phyloP scores from a whole-genome alignment of 2,329 filamentous ascomycete genomes.

The Emergomyces pasteurianus region DNA sequence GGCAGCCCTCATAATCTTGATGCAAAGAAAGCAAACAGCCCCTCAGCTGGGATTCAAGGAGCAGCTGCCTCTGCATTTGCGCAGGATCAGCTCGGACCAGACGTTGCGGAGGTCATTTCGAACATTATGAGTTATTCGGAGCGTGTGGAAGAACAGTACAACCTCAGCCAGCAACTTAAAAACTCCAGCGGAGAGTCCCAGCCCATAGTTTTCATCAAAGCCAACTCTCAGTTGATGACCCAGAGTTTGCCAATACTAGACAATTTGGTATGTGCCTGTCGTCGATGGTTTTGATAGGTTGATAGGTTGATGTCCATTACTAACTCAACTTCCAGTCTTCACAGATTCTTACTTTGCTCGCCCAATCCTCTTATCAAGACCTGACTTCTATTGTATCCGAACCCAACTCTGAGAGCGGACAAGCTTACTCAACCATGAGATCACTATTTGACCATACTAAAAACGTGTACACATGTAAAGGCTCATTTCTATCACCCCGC shows the following conservation, averaged over 20 bases:
- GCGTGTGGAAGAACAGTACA: slow-evolving; percentile 28
- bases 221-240: slow-evolving; percentile 39
- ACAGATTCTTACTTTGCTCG: slow-evolving; percentile 46
- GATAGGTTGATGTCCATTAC: slow-evolving; percentile 6
- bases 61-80: slow-evolving; percentile 13
- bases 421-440: slow-evolving; percentile 51
- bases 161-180: slow-evolving; percentile 23
- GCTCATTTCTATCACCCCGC: slow-evolving; percentile 44
- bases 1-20: slow-evolving; percentile 16
- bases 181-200: slow-evolving; percentile 18
- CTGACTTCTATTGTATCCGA: slow-evolving; percentile 46
- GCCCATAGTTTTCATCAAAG: slow-evolving; percentile 29
- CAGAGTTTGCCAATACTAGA: slow-evolving; percentile 51
- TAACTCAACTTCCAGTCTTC: slow-evolving; percentile 34
- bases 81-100: slow-evolving; percentile 19
- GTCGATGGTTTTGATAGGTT: slow-evolving; percentile 4
- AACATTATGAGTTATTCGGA: slow-evolving; percentile 34
- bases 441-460: slow-evolving; percentile 53
- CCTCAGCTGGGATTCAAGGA: background rate
- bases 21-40: background rate
- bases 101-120: slow-evolving; percentile 30
- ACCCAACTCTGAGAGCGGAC: slow-evolving; percentile 43
- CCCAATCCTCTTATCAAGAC: slow-evolving; percentile 45
- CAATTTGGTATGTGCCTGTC: slow-evolving; percentile 39
- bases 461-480: slow-evolving; percentile 46